phyloP scores from a whole-genome alignment of 768 basidiomycete species.

The Hydnomerulius pinastri region DNA sequence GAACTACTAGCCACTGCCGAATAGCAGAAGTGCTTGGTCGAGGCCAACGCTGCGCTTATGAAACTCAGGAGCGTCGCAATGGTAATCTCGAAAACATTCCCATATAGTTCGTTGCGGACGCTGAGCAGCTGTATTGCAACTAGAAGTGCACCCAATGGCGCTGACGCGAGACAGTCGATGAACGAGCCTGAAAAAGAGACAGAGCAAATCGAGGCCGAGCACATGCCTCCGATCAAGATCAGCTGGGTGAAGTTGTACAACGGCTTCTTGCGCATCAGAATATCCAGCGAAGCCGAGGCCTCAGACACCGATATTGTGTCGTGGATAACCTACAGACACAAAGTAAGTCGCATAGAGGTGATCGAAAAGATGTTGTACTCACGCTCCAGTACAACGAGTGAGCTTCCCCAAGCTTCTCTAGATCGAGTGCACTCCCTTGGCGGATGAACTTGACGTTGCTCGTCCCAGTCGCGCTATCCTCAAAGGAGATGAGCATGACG shows the following conservation, averaged over 20 bases:
- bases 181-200: constrained; percentile 76
- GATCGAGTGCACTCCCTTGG: constrained; percentile 69
- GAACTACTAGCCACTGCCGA: constrained; percentile 77
- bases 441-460: constrained; percentile 80
- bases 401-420: constrained; percentile 73
- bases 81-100: constrained; percentile 82
- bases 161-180: constrained; percentile 70
- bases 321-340: constrained; percentile 67
- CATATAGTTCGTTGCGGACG: constrained; percentile 75
- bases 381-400: constrained; percentile 78
- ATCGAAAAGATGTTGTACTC: constrained; percentile 11
- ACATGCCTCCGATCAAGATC: constrained; percentile 73
- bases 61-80: constrained; percentile 81
- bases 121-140: constrained; percentile 73
- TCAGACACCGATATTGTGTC: constrained; percentile 75
- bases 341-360: constrained; percentile 1
- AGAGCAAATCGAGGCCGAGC: constrained; percentile 73
- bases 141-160: constrained; percentile 76
- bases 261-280: constrained; percentile 67
- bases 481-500: constrained; percentile 80
- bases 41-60: constrained; percentile 70
- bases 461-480: constrained; percentile 77
- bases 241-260: constrained; percentile 62
- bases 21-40: constrained; percentile 73
- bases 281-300: constrained; percentile 69